phyloP scores from a whole-genome alignment of 2,329 filamentous ascomycete genomes.

The Lachnellula hyalina region DNA sequence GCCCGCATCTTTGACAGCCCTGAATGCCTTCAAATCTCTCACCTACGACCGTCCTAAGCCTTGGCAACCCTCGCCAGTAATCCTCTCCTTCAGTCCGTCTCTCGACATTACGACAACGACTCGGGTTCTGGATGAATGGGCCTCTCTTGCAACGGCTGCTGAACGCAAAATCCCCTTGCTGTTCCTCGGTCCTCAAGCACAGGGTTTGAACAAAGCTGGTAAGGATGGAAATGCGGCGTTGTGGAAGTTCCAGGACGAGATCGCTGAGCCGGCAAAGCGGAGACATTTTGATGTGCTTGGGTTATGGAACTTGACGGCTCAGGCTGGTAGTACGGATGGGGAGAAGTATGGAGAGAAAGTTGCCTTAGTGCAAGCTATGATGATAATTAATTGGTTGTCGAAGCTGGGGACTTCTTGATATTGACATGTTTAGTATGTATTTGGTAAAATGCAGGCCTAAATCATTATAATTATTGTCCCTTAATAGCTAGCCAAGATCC shows the following conservation, averaged over 20 bases:
- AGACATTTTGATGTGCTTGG: constrained; percentile 37
- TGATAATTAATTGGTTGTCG: constrained; percentile 33
- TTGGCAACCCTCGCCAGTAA: constrained; percentile 37
- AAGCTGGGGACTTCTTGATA: constrained; percentile 29
- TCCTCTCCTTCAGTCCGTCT: constrained; percentile 32
- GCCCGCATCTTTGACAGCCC: constrained; percentile 27
- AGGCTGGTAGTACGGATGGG: constrained; percentile 36
- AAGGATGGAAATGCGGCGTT: constrained; percentile 13
- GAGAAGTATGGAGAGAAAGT: constrained; percentile 35
- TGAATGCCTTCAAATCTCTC: constrained; percentile 31
- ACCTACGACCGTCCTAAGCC: constrained; percentile 26
- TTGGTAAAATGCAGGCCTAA: no score
- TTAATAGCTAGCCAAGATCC: no score
- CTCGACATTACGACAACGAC: constrained; percentile 29
- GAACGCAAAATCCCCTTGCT: constrained; percentile 38
- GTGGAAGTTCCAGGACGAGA: constrained; percentile 36
- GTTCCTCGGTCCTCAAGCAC: constrained; percentile 36
- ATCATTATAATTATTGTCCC: no score
- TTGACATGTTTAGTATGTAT: neutral
- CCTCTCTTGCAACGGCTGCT: constrained; percentile 31
- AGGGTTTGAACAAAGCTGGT: constrained; percentile 4
- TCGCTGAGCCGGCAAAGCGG: constrained; percentile 29
- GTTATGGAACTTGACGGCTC: constrained; percentile 40
- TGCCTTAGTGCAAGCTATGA: constrained; percentile 37
- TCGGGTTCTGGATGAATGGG: constrained; percentile 37